Percentiles rank a stretch among this genome's conserved stretches.
Evolutionary conservation across 2,329 filamentous ascomycete genomes (phyloP).

Genomic region (Bimuria novae-zelandiae): DNA sequence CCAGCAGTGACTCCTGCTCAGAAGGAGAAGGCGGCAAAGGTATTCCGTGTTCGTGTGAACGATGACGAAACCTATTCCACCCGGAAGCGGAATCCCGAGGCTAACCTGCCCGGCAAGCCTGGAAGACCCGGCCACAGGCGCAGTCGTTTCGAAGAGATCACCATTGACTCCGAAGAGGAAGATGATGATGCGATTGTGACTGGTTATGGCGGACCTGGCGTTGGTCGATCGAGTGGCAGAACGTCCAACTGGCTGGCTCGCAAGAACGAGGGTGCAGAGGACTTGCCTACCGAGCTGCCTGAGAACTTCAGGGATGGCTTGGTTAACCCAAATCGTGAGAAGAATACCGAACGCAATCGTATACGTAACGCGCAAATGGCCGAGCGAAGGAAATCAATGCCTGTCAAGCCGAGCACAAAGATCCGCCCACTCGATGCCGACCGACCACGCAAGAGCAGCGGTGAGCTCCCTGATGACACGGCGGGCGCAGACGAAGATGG

Average conservation of each 20-base stretch:
- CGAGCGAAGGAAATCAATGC: slow-evolving; percentile 33
- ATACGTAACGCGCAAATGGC: slow-evolving; percentile 24
- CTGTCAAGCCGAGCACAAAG: slow-evolving; percentile 26
- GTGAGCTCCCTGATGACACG: slow-evolving; percentile 20
- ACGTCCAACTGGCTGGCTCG: slow-evolving; percentile 49
- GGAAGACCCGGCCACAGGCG: slow-evolving; percentile 25
- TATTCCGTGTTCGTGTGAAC: slow-evolving; percentile 44
- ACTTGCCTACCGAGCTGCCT: slow-evolving; percentile 51
- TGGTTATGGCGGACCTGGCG: slow-evolving; percentile 18
- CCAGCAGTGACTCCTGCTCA: slow-evolving; percentile 17
- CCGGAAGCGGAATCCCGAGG: slow-evolving; percentile 31
- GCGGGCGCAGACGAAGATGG: slow-evolving; percentile 26
- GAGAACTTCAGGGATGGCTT: slow-evolving; percentile 47
- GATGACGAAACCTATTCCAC: slow-evolving; percentile 49
- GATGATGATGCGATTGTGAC: slow-evolving; percentile 32
- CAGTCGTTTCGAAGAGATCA: slow-evolving; percentile 51
- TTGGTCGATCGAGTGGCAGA: slow-evolving; percentile 27
- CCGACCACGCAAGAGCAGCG: slow-evolving; percentile 30
- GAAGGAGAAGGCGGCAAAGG: slow-evolving; percentile 40
- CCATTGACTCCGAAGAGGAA: slow-evolving; percentile 53
- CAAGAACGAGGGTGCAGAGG: slow-evolving; percentile 48
- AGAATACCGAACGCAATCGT: slow-evolving; percentile 26
- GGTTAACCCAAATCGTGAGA: slow-evolving; percentile 34
- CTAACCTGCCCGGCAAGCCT: slow-evolving; percentile 22
- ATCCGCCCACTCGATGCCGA: slow-evolving; percentile 34